These are phyloP conservation scores for Ganoderma leucocontextum DNA, from an alignment of 1,284 basidiomycete species.

Conservation along the genomic window DNA sequence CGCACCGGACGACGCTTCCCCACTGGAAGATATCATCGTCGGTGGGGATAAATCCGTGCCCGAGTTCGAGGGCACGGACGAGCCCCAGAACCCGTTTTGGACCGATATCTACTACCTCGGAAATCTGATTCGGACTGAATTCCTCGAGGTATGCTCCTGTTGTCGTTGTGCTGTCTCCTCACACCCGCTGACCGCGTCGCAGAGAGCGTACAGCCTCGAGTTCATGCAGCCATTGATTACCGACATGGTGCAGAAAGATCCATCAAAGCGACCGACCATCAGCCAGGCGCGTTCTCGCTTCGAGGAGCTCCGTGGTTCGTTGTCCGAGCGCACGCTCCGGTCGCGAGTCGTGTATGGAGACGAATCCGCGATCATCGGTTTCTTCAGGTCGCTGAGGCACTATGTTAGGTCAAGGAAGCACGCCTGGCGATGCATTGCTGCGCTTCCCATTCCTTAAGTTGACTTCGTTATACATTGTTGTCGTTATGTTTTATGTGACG, in stretches of 20 bases:
- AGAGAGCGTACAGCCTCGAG: conserved; percentile 36
- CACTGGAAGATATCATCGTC: conserved; percentile 26
- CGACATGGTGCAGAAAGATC: conserved; percentile 43
- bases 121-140: conserved; percentile 41
- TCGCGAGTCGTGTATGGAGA: conserved; percentile 14
- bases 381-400: conserved; percentile 10
- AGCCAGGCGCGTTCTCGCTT: conserved; percentile 17
- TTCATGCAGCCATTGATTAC: conserved; percentile 42
- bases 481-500: no score
- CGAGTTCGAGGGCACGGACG: conserved; percentile 28
- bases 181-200: neutral
- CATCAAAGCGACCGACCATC: conserved; percentile 38
- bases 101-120: conserved; percentile 44
- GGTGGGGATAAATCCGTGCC: conserved; percentile 33
- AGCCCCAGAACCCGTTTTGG: conserved; percentile 38
- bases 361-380: conserved; percentile 11
- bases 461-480: no score
- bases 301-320: neutral
- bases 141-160: conserved; percentile 27
- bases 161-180: neutral
- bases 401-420: conserved; percentile 9
- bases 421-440: conserved; percentile 3
- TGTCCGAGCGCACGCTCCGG: conserved; percentile 19
- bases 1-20: conserved; percentile 22
- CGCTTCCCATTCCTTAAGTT: conserved; percentile 10